These are phyloP conservation scores for Trichoderma hamatum DNA, from an alignment of 2,329 filamentous ascomycete genomes.

Conservation along the genomic window DNA sequence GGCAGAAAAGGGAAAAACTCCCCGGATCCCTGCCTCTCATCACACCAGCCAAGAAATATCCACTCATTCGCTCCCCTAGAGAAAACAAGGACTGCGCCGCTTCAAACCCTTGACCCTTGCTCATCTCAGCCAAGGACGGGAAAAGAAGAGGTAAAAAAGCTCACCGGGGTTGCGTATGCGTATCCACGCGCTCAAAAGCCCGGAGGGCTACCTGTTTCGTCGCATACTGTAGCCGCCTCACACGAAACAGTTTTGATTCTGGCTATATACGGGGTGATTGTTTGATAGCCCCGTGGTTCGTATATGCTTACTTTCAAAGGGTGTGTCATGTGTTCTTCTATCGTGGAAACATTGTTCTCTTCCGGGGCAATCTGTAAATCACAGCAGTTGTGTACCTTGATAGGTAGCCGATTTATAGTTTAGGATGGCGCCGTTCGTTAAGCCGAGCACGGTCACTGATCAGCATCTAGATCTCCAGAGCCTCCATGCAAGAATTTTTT, in stretches of 20 bases:
- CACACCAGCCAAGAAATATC: constrained; percentile 11
- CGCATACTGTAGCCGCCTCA: not conserved
- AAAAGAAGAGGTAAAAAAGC: not conserved
- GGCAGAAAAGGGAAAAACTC: not conserved
- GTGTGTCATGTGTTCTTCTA: not conserved
- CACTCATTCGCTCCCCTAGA: not conserved
- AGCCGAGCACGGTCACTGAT: not conserved
- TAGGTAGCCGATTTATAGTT: not conserved
- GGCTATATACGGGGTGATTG: not conserved
- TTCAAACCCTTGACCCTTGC: constrained; percentile 1
- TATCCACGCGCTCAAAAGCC: not conserved
- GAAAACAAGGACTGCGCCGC: constrained; percentile 4
- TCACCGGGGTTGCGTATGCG: not conserved
- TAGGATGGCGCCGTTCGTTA: not conserved
- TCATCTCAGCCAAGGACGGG: not conserved
- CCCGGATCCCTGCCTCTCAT: constrained; percentile 15
- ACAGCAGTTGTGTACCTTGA: not conserved
- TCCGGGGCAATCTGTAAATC: not conserved
- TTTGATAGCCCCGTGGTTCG: not conserved
- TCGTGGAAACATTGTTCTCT: not conserved
- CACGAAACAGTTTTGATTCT: not conserved
- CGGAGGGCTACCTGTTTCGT: not conserved
- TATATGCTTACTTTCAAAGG: not conserved
- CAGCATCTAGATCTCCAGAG: not conserved
- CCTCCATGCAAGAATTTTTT: not conserved